Base-by-base conservation (phyloP, 306 rosid genomes). In the Castanopsis chinensis region DNA sequence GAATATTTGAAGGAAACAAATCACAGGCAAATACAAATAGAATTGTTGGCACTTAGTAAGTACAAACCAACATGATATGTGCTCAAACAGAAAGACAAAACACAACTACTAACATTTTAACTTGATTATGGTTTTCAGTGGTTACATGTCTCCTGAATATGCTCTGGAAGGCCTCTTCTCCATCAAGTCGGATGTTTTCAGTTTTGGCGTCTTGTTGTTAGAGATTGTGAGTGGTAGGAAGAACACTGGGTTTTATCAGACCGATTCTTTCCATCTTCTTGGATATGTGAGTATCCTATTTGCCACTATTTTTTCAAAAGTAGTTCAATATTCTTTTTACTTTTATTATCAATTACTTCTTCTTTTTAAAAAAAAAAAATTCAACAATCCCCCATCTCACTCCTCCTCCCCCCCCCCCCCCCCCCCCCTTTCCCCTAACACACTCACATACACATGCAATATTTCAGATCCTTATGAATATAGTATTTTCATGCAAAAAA, bases 1-100 rank as follows among this genome's bases (percentile, higher is more conserved):
- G 73, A 80, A 78, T 78, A 0, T 75, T 79, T 51, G 55, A 77
- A 58, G 85, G 74, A 35, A 72, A 77, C 37, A 76, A 81, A 10
- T 78, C 81, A 0, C 73, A 80, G 51, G 87, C 73, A 33, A 80
- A 80, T 72, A 77, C 83, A 27, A 53, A 59, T 9, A 83, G 82
- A 68, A 82, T 83, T 14, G 79, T 78, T 1, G 86, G 86, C 69
- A 83, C 86, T 14, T 83, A 77, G 88, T 81, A 61, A 69, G 88
- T 51, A n/a, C 52, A 56, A n/a, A 56, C 20, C 23, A 56, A 56
- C 3, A 45, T 45, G 15, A 12, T 45, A 11, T 58, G 13, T 10
- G 27, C 13, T 4, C 11, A 21, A 0, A 25, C 15, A 45, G 0
- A 37, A 0, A 11, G 8, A 28, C 7, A 45, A 45, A 2, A 45